These are phyloP conservation scores for Fusarium sp. DNA, from an alignment of 2,329 filamentous ascomycete genomes.

Conservation along the genomic window DNA sequence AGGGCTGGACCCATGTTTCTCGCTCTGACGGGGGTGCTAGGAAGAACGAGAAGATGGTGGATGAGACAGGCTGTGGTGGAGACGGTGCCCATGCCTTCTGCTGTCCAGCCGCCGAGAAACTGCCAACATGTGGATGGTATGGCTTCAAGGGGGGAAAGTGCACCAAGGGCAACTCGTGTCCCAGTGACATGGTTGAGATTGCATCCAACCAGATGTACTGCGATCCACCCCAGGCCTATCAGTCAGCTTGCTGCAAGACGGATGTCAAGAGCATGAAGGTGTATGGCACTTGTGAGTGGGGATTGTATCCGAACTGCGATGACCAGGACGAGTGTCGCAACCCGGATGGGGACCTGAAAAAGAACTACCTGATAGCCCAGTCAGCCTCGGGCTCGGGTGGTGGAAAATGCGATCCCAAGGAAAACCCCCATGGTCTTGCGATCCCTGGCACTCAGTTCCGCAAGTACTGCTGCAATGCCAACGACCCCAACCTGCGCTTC, in stretches of 20 bases:
- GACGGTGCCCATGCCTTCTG: conserved; percentile 14
- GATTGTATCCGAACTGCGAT: conserved; percentile 14
- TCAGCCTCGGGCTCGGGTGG: background rate
- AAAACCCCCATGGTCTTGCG: background rate
- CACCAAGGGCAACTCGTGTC: background rate
- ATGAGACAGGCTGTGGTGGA: conserved; percentile 11
- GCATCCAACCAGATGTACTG: conserved; percentile 13
- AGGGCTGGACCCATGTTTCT: conserved; percentile 7
- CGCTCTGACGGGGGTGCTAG: background rate
- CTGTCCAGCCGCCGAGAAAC: conserved; percentile 5
- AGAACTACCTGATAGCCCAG: background rate
- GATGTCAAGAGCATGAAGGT: conserved; percentile 9
- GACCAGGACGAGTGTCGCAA: background rate
- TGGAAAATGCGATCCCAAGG: background rate
- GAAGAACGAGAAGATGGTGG: conserved; percentile 11
- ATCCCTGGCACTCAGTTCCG: background rate
- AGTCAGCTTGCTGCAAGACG: conserved; percentile 16
- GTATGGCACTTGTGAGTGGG: conserved; percentile 13
- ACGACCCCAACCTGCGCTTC: background rate
- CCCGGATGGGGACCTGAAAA: background rate
- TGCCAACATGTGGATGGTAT: conserved; percentile 14
- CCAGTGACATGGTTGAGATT: conserved; percentile 9
- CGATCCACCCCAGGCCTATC: background rate
- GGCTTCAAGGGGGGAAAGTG: conserved; percentile 2
- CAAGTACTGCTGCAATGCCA: background rate